Conservation (phyloP, 495 filamentous ascomycete genomes). For the Hypoxylon lenormandii region DNA sequence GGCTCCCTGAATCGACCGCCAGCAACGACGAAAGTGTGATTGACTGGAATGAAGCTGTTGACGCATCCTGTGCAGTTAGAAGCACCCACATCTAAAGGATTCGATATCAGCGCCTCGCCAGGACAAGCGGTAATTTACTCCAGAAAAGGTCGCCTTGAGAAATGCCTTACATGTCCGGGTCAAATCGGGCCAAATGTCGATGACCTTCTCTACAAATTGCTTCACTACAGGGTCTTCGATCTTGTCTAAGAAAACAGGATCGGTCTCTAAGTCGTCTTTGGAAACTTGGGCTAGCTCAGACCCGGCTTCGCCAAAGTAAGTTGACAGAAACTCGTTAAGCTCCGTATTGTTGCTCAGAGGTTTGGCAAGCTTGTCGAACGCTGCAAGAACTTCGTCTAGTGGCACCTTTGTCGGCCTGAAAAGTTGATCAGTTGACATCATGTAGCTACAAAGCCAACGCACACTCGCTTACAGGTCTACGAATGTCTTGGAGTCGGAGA, state of each 20-base stretch:
- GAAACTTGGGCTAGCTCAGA: slow-evolving; percentile 61
- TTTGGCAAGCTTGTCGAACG: slow-evolving; percentile 57
- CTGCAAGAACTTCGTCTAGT: slow-evolving; percentile 58
- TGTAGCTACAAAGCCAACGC: not conserved
- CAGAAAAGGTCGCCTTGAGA: not conserved
- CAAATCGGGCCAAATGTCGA: slow-evolving; percentile 65
- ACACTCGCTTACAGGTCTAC: slow-evolving; percentile 62
- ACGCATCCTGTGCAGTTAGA: slow-evolving; percentile 59
- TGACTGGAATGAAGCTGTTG: slow-evolving; percentile 64
- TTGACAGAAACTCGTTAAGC: slow-evolving; percentile 58
- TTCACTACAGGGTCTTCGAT: slow-evolving; percentile 58
- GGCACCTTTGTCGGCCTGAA: slow-evolving; percentile 60
- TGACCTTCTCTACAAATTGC: slow-evolving; percentile 62
- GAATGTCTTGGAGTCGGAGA: slow-evolving; percentile 65
- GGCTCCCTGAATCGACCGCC: slow-evolving; percentile 65
- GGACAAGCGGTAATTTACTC: not conserved
- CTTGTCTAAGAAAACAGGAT: slow-evolving; percentile 59
- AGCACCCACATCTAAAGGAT: slow-evolving; percentile 50
- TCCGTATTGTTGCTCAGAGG: slow-evolving; percentile 63
- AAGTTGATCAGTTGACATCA: slow-evolving; percentile 15
- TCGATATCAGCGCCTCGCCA: slow-evolving; percentile 2
- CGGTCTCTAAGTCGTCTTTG: slow-evolving; percentile 52
- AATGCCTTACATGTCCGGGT: slow-evolving; percentile 54
- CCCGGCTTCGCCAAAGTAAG: slow-evolving; percentile 61
- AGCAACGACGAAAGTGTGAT: slow-evolving; percentile 65